Percentiles rank a stretch among this genome's conserved stretches.
These are phyloP conservation scores for Debaryomyces sp. DNA, from an alignment of 1,139 yeast species.

Conservation along the genomic window DNA sequence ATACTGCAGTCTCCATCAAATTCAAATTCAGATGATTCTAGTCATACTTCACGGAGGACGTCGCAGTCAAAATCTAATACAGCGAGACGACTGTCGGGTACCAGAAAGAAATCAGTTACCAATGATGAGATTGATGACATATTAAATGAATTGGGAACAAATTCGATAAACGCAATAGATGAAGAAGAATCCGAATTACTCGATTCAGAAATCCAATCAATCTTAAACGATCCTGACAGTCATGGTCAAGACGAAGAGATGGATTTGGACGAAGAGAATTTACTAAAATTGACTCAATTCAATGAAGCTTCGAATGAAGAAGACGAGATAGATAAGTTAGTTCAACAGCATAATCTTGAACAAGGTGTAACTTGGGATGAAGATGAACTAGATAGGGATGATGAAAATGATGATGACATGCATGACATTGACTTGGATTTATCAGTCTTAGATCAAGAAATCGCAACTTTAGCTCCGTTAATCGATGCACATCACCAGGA, in stretches of 20 bases:
- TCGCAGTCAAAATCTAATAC: conserved; percentile 12
- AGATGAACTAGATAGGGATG: conserved; percentile 18
- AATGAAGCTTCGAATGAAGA: conserved; percentile 43
- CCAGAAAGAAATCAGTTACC: conserved; percentile 42
- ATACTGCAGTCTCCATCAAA: not conserved
- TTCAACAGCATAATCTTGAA: conserved; percentile 37
- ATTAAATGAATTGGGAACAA: conserved; percentile 40
- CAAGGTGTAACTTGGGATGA: conserved; percentile 37
- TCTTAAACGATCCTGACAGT: conserved; percentile 30
- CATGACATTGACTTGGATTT: conserved; percentile 29
- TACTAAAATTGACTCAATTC: conserved; percentile 24
- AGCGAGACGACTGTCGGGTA: conserved; percentile 37
- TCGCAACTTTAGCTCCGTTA: conserved; percentile 43
- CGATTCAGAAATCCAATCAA: conserved; percentile 39
- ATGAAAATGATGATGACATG: conserved; percentile 8
- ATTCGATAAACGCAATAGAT: conserved; percentile 38
- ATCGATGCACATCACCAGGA: conserved; percentile 40
- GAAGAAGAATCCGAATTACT: conserved; percentile 38
- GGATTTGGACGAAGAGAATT: conserved; percentile 23
- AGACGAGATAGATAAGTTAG: conserved; percentile 40
- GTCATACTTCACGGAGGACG: conserved; percentile 8
- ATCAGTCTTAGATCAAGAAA: conserved; percentile 41
- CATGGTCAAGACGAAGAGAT: conserved; percentile 19
- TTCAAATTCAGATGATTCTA: not conserved
- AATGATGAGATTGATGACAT: conserved; percentile 45